Evolutionary conservation across 352 stramenopile genomes (phyloP), one percentile per base, ranked within the genome.

Genomic region (Pythium sp.): DNA sequence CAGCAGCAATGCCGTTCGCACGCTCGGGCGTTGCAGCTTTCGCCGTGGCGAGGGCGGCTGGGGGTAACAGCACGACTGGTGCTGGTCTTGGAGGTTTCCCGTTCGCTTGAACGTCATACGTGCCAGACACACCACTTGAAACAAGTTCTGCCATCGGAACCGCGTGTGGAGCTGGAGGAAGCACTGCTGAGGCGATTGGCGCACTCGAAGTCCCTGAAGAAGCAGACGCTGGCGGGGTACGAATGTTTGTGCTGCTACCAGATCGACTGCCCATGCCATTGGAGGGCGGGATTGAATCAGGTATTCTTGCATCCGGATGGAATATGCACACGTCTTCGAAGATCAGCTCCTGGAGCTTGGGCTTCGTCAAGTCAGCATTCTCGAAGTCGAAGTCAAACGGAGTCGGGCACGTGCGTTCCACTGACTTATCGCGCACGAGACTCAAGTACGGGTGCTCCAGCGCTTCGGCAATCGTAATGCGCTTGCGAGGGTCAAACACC

Each of bases 241-340:
- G 68, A 70, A 64, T 36, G 18, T 51, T 70, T 41, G n/a, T 67
- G 14, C 49, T 53, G 43, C 64, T 70, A 12, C 34, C 41, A 15
- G 64, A 65, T 5, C 71, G 71, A 76, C 53, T 62, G 54, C 24
- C 55, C 30, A 41, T 20, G 12, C 32, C 46, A 43, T 58, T 32
- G 26, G 57, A 47, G 9, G 60, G 62, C 20, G 64, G 61, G 2
- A 46, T 56, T 22, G 62, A 71, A 12, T 92, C 82, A 11, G 76
- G 66, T 57, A 92, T 80, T 14, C 75, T 72, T 36, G 85, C 83
- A 57, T 97, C 89, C 3, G 90, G 90, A 64, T 97, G 91, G 74
- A 97, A 97, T 30, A 78, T 69, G 54, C 86, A 94, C 0, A 97
- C 87, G 67, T 97, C 91, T 68, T 97, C 89, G 64, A 97, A 97